A percentile compares a stretch with the other conserved stretches of the same genome.
Evolutionary conservation across 2,329 filamentous ascomycete species (phyloP).

Genomic region (Septoria linicola): DNA sequence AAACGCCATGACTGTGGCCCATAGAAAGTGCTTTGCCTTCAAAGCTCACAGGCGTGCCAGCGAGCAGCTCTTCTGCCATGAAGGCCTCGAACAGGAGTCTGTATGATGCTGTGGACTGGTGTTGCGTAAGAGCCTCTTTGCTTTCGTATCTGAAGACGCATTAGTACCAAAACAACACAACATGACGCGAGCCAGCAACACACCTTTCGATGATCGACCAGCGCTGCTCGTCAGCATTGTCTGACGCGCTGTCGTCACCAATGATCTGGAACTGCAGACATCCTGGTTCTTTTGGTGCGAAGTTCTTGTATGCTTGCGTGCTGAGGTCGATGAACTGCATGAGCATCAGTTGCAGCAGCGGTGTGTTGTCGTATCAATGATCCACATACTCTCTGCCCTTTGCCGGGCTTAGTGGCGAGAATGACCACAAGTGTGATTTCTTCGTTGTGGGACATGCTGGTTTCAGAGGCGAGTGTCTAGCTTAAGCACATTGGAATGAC

Average conservation of each 20-base stretch:
- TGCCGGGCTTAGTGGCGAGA: conserved; percentile 9
- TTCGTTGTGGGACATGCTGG: not conserved
- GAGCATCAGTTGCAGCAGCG: no score
- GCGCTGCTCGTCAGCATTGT: not conserved
- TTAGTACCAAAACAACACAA: not conserved
- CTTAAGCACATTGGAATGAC: no score
- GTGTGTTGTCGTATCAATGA: not conserved
- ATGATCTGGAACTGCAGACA: conserved; percentile 12
- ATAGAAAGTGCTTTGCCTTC: no score
- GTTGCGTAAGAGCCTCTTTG: no score
- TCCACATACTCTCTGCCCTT: conserved; percentile 9
- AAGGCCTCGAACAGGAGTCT: not conserved
- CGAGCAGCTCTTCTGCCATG: no score
- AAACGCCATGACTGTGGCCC: no score
- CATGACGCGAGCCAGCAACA: not conserved
- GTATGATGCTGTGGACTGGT: not conserved
- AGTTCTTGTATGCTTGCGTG: conserved; percentile 2
- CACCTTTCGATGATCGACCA: conserved; percentile 10
- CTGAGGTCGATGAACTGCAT: not conserved
- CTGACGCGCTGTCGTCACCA: not conserved
- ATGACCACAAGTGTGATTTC: conserved; percentile 12
- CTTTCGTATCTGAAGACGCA: no score
- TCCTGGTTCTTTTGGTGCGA: conserved; percentile 2
- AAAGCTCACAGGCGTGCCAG: no score
- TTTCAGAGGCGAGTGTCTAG: no score